Evolutionary conservation across 1,139 yeast genomes (phyloP), one percentile per base, ranked within the genome.

Genomic region (Casaregolazyma suthepensis): DNA sequence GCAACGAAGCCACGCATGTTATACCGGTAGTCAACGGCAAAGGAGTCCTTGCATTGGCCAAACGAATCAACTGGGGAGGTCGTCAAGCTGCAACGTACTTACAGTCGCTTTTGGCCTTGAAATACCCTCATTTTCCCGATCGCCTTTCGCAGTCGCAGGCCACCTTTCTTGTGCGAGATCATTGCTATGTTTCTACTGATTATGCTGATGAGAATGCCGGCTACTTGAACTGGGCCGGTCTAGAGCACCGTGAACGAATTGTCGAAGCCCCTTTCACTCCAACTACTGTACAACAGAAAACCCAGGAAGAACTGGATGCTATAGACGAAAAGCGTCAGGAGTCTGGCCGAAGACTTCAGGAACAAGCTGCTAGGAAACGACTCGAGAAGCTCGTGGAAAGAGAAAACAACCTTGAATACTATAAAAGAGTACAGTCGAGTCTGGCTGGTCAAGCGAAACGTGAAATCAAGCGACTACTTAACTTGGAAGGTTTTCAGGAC

Each of bases 1-100:
- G 96, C 1, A 79, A 89, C 66, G 95, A 90, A 63, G 79, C 88
- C 58, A 87, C 96, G 0, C 85, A 84, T 63, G 72, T 93, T 0
- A 82, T 93, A 15, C 99, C 99, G 0, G 89, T 93, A 1, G 59
- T 87, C 1, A 67, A 79, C 19, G 88, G 90, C 0, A 74, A 72
- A 54, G 94, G 95, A 0, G 62, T 84, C 2, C 69, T 89, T 52
- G 73, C 79, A 48, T 85, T 84, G 56, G 76, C 93, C 1, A 91
- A 89, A 63, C 75, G 98, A 62, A 81, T 94, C 46, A 91, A 89
- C 65, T 89, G 94, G 88, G 99, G 98, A 54, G 98, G 97, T 6
- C 80, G 81, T 57, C 87, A 81, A 52, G 79, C 91, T 1, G 81
- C 79, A 37, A 81, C 78, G 50, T 91, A 77, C 61, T 69, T 93